phyloP scores from a whole-genome alignment of 108 stramenopile genomes.

The Skeletonema grethae region DNA sequence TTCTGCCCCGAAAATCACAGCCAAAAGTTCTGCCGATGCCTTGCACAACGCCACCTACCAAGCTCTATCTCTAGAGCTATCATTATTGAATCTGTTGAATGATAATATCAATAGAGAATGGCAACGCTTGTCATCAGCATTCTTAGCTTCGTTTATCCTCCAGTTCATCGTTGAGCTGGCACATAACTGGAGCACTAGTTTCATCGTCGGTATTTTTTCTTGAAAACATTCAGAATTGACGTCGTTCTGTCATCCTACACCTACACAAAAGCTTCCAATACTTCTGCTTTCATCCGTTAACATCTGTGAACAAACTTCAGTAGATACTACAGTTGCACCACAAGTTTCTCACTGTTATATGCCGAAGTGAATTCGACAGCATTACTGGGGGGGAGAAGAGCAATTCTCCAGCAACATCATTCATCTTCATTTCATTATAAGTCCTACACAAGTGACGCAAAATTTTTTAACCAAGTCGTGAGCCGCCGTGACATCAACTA shows the following conservation, averaged over 20 bases:
- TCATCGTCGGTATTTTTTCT: not conserved
- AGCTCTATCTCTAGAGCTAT: no score
- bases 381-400: not conserved
- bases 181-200: not conserved
- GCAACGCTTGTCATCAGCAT: not conserved
- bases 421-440: not conserved
- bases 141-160: no score
- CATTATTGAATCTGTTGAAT: no score
- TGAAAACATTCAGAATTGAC: no score
- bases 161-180: not conserved
- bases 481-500: not conserved
- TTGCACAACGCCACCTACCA: no score
- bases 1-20: no score
- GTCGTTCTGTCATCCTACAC: not conserved
- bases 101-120: no score
- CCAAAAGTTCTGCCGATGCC: no score
- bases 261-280: not conserved
- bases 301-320: no score
- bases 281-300: not conserved
- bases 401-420: not conserved
- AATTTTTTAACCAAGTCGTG: not conserved
- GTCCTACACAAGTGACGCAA: not conserved
- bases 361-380: not conserved
- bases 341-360: not conserved
- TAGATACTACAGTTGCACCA: no score